Evolutionary conservation across 805 yeast species (phyloP).

Genomic region (Clavispora phyllophila): DNA sequence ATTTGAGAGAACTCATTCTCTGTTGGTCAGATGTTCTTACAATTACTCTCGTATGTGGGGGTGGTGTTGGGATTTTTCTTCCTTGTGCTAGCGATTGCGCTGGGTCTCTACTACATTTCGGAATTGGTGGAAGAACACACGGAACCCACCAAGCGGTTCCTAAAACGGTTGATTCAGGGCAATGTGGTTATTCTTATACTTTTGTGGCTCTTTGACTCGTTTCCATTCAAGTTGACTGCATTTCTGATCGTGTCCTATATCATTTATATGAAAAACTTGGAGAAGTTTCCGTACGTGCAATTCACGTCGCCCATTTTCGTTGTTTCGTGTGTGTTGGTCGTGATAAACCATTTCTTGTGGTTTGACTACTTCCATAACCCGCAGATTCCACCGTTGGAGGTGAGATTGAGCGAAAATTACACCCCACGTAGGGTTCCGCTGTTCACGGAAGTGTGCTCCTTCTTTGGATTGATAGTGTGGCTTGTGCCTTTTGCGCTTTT

Average conservation of each 20-base stretch:
- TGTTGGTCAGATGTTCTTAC: slow-evolving; percentile 28
- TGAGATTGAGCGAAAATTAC: slow-evolving; percentile 53
- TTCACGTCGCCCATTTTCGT: slow-evolving; percentile 69
- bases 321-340: slow-evolving; percentile 63
- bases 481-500: slow-evolving; percentile 88
- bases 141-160: slow-evolving; percentile 70
- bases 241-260: slow-evolving; percentile 68
- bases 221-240: slow-evolving; percentile 65
- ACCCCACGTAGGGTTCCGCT: slow-evolving; percentile 66
- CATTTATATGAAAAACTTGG: slow-evolving; percentile 72
- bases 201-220: slow-evolving; percentile 67
- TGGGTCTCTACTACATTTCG: slow-evolving; percentile 85
- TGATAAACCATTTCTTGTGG: slow-evolving; percentile 85
- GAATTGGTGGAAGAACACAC: slow-evolving; percentile 93
- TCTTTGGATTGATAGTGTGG: slow-evolving; percentile 93
- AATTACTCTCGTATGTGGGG: slow-evolving; percentile 36
- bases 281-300: slow-evolving; percentile 78
- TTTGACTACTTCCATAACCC: slow-evolving; percentile 76
- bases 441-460: slow-evolving; percentile 89
- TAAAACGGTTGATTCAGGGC: slow-evolving; percentile 57
- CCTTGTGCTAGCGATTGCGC: slow-evolving; percentile 58
- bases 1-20: not conserved
- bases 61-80: slow-evolving; percentile 35
- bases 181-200: slow-evolving; percentile 53
- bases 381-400: slow-evolving; percentile 63